Percentiles rank a stretch among this genome's conserved stretches.
Conservation (phyloP, 768 basidiomycete genomes). For the Agaricus sinodeliciosus region DNA sequence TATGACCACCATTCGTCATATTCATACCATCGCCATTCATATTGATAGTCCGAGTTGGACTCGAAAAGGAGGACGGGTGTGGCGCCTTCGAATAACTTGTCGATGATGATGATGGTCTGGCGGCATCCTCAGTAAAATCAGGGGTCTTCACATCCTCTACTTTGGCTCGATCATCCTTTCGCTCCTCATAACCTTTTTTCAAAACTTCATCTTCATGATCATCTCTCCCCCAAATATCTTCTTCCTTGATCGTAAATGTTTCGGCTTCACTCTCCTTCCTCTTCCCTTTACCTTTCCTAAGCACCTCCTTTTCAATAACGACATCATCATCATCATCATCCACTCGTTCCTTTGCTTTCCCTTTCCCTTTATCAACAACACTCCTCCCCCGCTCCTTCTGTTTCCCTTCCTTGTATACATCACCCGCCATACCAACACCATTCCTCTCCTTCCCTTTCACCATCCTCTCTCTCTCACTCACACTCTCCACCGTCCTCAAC, state of each 20-base stretch:
- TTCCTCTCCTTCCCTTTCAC: slow-evolving; percentile 6
- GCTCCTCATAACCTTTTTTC: too few relatives aligned
- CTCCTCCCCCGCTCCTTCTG: neutral
- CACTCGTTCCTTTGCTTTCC: slow-evolving; percentile 1
- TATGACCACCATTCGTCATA: neutral
- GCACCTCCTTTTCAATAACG: slow-evolving; percentile 1
- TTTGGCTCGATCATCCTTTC: too few relatives aligned
- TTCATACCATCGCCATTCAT: too few relatives aligned
- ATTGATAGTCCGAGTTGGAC: too few relatives aligned
- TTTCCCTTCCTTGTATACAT: neutral
- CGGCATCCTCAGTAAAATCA: too few relatives aligned
- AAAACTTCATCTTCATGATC: too few relatives aligned
- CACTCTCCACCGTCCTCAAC: slow-evolving; percentile 40
- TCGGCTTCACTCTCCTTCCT: neutral
- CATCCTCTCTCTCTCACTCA: slow-evolving; percentile 17
- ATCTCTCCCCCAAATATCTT: too few relatives aligned
- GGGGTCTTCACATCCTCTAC: too few relatives aligned
- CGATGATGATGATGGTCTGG: too few relatives aligned
- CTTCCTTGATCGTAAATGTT: too few relatives aligned
- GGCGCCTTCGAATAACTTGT: too few relatives aligned
- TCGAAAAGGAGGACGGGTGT: too few relatives aligned
- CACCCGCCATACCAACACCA: neutral
- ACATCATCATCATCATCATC: neutral
- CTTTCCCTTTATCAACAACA: slow-evolving; percentile 2
- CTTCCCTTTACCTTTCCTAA: slow-evolving; percentile 5